Evolutionary conservation across 805 yeast species (phyloP).

Genomic region (Candida ulmi): DNA sequence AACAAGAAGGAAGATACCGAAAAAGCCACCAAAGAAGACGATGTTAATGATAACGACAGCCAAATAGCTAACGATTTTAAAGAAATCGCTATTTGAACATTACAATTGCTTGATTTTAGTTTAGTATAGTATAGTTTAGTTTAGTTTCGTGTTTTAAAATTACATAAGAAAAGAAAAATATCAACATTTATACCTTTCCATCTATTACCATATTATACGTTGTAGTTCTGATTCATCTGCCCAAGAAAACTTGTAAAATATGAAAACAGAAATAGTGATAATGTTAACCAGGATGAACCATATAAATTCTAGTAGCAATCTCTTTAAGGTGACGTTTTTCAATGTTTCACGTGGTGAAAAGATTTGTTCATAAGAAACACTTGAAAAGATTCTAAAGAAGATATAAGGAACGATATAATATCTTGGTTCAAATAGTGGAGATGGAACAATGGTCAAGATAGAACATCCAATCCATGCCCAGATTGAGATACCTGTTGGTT

Average conservation of each 20-base stretch:
- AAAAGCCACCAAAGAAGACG: constrained; percentile 5
- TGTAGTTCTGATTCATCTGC: constrained; percentile 51
- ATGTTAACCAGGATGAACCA: constrained; percentile 60
- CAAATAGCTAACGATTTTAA: constrained; percentile 15
- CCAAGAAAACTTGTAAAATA: constrained; percentile 65
- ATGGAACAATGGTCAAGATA: constrained; percentile 65
- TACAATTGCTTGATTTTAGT: no score
- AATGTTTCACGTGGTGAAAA: constrained; percentile 15
- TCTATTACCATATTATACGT: constrained; percentile 79
- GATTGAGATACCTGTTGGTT: constrained; percentile 41
- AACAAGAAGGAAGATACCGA: constrained; percentile 1
- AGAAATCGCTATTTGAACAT: constrained; percentile 12
- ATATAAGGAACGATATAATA: constrained; percentile 81
- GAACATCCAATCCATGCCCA: constrained; percentile 48
- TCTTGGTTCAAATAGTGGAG: constrained; percentile 92
- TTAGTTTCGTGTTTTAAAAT: neutral
- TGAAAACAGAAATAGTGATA: constrained; percentile 48
- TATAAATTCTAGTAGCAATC: constrained; percentile 47
- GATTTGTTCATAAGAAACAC: constrained; percentile 30
- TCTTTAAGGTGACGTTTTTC: constrained; percentile 21
- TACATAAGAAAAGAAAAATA: neutral
- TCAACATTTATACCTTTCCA: neutral
- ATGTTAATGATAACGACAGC: constrained; percentile 3
- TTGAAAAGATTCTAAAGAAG: constrained; percentile 60
- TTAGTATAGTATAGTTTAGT: no score